Conservation (phyloP, 306 rosid species). For the Medicago truncatula region DNA sequence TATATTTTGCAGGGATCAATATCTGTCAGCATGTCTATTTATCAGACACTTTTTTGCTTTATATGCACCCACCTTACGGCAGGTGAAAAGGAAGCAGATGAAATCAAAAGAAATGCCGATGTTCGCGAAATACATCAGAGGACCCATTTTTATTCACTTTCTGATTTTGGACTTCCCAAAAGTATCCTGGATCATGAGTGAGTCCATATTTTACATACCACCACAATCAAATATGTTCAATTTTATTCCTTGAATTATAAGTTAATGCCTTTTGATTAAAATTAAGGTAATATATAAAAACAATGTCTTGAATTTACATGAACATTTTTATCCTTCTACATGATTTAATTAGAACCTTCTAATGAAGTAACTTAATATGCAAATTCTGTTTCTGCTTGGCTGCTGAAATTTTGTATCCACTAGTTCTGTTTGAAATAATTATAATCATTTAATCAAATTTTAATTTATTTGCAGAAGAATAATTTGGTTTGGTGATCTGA, state of each 20-base stretch:
- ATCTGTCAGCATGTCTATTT: constrained; percentile 90
- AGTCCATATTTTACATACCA: constrained; percentile 44
- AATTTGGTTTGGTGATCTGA: constrained; percentile 95
- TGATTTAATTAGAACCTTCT: not conserved
- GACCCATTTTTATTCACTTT: constrained; percentile 67
- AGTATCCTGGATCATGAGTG: constrained; percentile 80
- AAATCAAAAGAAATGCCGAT: constrained; percentile 76
- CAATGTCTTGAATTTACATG: too few relatives aligned
- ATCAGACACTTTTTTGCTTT: constrained; percentile 90
- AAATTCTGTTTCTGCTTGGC: constrained; percentile 2
- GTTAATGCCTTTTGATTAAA: too few relatives aligned
- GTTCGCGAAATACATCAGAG: constrained; percentile 78
- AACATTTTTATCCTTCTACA: not conserved
- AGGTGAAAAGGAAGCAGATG: constrained; percentile 85
- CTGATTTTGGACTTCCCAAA: constrained; percentile 66
- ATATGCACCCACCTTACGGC: constrained; percentile 91
- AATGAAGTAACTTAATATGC: not conserved
- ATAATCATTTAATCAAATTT: constrained; percentile 34
- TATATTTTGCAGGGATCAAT: constrained; percentile 73
- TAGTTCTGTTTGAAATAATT: constrained; percentile 9
- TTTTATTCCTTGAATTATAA: too few relatives aligned
- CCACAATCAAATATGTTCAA: too few relatives aligned
- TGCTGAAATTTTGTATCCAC: not conserved
- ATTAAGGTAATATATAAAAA: too few relatives aligned
- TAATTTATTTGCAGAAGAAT: constrained; percentile 67